Conservation (phyloP, 2,329 filamentous ascomycete genomes). For the Neonectria ditissima region DNA sequence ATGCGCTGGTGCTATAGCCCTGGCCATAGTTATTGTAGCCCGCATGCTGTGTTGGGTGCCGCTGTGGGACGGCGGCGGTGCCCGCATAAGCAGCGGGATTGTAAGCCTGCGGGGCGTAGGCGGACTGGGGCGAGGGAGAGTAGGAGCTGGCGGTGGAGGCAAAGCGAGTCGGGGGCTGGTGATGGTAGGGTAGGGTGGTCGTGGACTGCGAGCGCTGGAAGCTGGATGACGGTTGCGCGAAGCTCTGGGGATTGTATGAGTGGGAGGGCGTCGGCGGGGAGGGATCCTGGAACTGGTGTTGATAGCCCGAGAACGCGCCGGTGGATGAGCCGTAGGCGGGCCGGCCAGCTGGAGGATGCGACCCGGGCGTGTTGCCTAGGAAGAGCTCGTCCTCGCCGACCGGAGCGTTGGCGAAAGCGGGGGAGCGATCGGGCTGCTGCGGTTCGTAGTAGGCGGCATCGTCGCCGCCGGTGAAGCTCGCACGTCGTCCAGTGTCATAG, state of each 20-base stretch:
- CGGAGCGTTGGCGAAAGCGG: constrained; percentile 36
- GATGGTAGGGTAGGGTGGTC: constrained; percentile 63
- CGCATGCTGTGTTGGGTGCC: constrained; percentile 64
- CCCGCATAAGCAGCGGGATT: constrained; percentile 71
- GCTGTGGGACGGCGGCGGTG: constrained; percentile 58
- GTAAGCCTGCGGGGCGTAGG: constrained; percentile 66
- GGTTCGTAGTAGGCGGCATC: constrained; percentile 68
- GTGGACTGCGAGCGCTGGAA: constrained; percentile 63
- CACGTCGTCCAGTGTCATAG: constrained; percentile 61
- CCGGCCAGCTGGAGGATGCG: constrained; percentile 41
- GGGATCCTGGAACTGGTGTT: constrained; percentile 62
- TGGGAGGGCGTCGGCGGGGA: constrained; percentile 60
- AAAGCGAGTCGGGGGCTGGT: constrained; percentile 55
- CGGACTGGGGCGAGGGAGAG: constrained; percentile 53
- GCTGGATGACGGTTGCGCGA: constrained; percentile 52
- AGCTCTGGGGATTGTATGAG: constrained; percentile 79
- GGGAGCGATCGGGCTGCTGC: constrained; percentile 44
- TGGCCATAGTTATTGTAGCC: constrained; percentile 61
- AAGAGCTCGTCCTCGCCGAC: constrained; percentile 71
- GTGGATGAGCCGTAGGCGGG: constrained; percentile 57
- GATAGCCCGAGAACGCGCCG: constrained; percentile 63
- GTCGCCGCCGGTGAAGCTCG: constrained; percentile 83
- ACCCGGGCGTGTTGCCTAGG: constrained; percentile 60
- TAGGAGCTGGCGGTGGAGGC: constrained; percentile 53
- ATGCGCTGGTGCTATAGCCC: constrained; percentile 52